phyloP scores from a whole-genome alignment of 192 early-diverging fungal genomes.

The Backusella luteola region DNA sequence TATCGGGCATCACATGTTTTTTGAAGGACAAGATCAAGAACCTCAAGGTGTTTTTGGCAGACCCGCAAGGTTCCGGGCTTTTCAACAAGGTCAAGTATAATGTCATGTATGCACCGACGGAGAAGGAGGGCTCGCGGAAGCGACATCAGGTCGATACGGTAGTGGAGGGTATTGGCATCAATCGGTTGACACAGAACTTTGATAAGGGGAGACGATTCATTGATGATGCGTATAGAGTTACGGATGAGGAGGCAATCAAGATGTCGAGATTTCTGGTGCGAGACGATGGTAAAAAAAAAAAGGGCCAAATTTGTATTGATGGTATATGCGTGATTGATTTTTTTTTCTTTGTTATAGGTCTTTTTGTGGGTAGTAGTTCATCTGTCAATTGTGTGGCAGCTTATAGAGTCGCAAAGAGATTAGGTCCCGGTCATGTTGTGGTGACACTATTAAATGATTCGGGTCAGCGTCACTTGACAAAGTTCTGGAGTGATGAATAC shows the following conservation, averaged over 20 bases:
- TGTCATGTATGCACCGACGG: conserved; percentile 85
- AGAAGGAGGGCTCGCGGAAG: conserved; percentile 84
- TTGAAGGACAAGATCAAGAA: conserved; percentile 66
- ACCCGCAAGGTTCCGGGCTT: conserved; percentile 91
- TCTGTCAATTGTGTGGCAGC: conserved; percentile 94
- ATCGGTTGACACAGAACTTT: conserved; percentile 91
- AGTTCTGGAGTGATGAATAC: conserved; percentile 74
- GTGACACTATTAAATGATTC: conserved; percentile 91
- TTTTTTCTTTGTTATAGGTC: conserved; percentile 36
- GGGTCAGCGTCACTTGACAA: conserved; percentile 90
- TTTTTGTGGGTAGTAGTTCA: conserved; percentile 89
- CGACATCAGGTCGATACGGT: conserved; percentile 98
- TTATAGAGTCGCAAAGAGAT: conserved; percentile 64
- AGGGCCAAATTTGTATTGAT: neutral
- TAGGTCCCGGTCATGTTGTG: conserved; percentile 89
- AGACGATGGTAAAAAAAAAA: conserved; percentile 56
- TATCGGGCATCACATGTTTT: conserved; percentile 87
- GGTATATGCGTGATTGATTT: neutral
- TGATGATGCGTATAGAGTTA: conserved; percentile 82
- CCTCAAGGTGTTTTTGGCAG: conserved; percentile 75
- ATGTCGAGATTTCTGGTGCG: conserved; percentile 86
- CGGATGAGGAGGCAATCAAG: conserved; percentile 82
- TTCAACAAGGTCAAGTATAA: conserved; percentile 89
- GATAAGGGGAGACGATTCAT: conserved; percentile 55
- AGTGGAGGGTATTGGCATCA: conserved; percentile 95